phyloP scores from a whole-genome alignment of 495 filamentous ascomycete species.

The Schizothecium vesticola region DNA sequence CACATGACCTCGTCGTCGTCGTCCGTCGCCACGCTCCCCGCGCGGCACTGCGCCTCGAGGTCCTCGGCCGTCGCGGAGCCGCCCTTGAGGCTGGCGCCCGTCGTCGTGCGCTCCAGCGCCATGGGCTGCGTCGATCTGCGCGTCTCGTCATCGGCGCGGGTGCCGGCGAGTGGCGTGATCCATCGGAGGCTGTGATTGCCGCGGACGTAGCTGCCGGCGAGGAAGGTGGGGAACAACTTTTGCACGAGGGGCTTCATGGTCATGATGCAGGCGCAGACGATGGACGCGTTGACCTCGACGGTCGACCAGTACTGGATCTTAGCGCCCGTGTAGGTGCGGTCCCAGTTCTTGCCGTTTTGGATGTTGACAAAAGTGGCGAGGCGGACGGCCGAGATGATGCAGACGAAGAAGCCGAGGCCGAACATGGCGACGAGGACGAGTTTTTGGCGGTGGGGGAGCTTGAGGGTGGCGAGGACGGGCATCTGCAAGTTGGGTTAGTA shows the following conservation, averaged over 20 bases:
- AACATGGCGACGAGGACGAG: slow-evolving; percentile 26
- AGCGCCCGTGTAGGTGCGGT: slow-evolving; percentile 23
- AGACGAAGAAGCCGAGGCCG: slow-evolving; percentile 28
- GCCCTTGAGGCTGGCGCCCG: no score
- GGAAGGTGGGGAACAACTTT: slow-evolving; percentile 18
- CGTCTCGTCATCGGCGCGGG: neutral
- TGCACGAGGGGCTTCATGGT: slow-evolving; percentile 29
- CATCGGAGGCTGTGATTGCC: slow-evolving; percentile 20
- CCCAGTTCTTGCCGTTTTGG: slow-evolving; percentile 1
- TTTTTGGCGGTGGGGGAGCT: slow-evolving; percentile 24
- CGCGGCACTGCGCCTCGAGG: slow-evolving; percentile 13
- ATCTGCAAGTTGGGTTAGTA: slow-evolving; percentile 9
- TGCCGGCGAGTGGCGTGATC: slow-evolving; percentile 20
- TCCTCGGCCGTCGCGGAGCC: neutral
- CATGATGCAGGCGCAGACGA: slow-evolving; percentile 29
- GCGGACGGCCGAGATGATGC: slow-evolving; percentile 25
- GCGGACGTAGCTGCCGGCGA: slow-evolving; percentile 10
- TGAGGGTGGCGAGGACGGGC: slow-evolving; percentile 22
- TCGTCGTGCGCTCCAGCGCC: neutral
- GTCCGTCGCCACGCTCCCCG: slow-evolving; percentile 11
- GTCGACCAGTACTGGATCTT: slow-evolving; percentile 27
- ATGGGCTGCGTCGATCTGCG: neutral
- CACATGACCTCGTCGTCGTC: neutral
- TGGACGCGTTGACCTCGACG: slow-evolving; percentile 27
- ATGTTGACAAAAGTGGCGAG: slow-evolving; percentile 21